Evolutionary conservation across 1,139 yeast species (phyloP).

Genomic region (Saccharomycopsis crataegensis): DNA sequence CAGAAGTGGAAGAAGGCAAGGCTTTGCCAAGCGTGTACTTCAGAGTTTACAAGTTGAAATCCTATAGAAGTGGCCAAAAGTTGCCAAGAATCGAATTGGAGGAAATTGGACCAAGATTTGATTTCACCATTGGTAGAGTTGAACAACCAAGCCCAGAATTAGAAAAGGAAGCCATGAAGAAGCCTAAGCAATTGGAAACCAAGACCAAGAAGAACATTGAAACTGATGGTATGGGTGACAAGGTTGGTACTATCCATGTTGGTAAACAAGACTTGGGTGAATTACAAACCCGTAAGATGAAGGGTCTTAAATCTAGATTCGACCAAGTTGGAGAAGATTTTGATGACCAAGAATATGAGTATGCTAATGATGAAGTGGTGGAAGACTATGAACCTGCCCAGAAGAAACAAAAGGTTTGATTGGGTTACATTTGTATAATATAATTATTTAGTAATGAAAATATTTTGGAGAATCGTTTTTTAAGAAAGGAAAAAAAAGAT

Average conservation of each 20-base stretch:
- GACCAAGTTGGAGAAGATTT: conserved; percentile 65
- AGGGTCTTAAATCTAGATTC: conserved; percentile 83
- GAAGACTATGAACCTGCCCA: conserved; percentile 30
- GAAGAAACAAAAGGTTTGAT: conserved; percentile 30
- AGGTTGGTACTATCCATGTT: conserved; percentile 92
- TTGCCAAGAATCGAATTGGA: conserved; percentile 90
- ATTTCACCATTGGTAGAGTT: conserved; percentile 85
- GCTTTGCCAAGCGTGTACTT: conserved; percentile 75
- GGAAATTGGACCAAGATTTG: conserved; percentile 94
- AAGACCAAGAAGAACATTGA: conserved; percentile 85
- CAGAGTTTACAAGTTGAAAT: conserved; percentile 82
- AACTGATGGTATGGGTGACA: conserved; percentile 88
- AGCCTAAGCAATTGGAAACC: conserved; percentile 75
- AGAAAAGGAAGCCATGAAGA: conserved; percentile 81
- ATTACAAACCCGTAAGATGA: conserved; percentile 96
- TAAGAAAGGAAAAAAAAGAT: too few species aligned
- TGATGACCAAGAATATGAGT: conserved; percentile 34
- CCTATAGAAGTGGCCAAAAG: conserved; percentile 77
- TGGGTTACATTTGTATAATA: neutral
- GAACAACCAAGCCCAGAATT: conserved; percentile 80
- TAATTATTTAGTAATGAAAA: neutral
- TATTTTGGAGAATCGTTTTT: too few species aligned
- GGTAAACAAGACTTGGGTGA: conserved; percentile 90
- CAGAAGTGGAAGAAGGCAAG: conserved; percentile 66
- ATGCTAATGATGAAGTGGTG: conserved; percentile 32